Percentiles rank a stretch among this genome's conserved stretches.
phyloP scores from a whole-genome alignment of 2,329 filamentous ascomycete genomes.

The Pyrenophora tritici-repentis region DNA sequence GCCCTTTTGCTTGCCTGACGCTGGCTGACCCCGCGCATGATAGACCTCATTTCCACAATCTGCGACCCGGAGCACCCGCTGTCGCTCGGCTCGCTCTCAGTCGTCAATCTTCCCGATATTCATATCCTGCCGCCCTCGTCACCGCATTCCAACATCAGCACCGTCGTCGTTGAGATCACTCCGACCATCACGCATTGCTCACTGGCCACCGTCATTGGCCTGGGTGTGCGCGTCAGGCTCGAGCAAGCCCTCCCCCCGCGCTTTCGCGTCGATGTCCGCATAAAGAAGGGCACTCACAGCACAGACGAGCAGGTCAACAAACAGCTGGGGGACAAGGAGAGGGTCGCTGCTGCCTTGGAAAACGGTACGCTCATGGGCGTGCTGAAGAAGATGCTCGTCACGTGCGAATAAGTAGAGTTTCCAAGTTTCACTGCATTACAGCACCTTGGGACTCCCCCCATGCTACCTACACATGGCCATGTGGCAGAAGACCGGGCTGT shows the following conservation, averaged over 20 bases:
- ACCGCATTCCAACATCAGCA: slow-evolving; percentile 66
- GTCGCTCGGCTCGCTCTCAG: slow-evolving; percentile 87
- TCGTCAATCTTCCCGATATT: slow-evolving; percentile 96
- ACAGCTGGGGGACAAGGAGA: slow-evolving; percentile 93
- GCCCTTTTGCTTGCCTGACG: too few species aligned
- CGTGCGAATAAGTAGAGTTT: slow-evolving; percentile 62
- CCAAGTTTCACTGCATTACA: not conserved
- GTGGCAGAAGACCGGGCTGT: too few species aligned
- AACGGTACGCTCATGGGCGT: slow-evolving; percentile 89
- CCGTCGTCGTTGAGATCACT: slow-evolving; percentile 85
- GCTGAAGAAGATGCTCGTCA: slow-evolving; percentile 90
- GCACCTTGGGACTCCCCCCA: too few species aligned
- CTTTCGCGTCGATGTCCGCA: slow-evolving; percentile 88
- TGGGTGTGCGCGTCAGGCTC: slow-evolving; percentile 87
- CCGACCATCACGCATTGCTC: slow-evolving; percentile 98
- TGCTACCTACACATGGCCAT: too few species aligned
- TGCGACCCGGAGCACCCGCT: slow-evolving; percentile 96
- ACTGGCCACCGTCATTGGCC: slow-evolving; percentile 91
- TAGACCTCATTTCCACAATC: slow-evolving; percentile 92
- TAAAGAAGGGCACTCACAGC: slow-evolving; percentile 94
- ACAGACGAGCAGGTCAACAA: slow-evolving; percentile 97
- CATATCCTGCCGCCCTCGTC: slow-evolving; percentile 72
- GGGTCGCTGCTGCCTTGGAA: slow-evolving; percentile 91
- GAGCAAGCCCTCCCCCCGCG: slow-evolving; percentile 90
- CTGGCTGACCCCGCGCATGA: slow-evolving; percentile 29